These are phyloP conservation scores for Exophiala calicioides DNA, from an alignment of 2,329 filamentous ascomycete genomes.

Conservation along the genomic window DNA sequence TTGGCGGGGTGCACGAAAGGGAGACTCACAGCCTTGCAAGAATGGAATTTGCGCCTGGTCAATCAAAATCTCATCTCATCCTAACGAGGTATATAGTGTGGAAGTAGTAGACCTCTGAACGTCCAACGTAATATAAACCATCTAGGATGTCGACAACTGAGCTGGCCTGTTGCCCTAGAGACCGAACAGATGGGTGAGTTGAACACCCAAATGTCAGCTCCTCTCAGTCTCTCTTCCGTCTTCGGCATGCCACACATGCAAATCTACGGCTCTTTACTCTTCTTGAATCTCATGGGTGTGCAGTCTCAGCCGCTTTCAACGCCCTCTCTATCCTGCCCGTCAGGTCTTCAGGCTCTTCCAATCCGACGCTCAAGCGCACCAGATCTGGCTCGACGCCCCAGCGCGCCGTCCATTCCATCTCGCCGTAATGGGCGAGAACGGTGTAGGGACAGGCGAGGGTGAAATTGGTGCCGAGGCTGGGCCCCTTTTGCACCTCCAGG, in stretches of 20 bases:
- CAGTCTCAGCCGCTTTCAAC: constrained; percentile 54
- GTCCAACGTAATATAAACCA: no score
- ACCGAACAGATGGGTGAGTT: constrained; percentile 13
- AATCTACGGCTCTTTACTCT: background rate
- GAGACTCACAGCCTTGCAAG: no score
- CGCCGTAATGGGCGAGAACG: constrained; percentile 84
- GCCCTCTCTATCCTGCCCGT: constrained; percentile 66
- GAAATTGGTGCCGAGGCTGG: constrained; percentile 95
- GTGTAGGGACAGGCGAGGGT: constrained; percentile 89
- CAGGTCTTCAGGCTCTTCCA: constrained; percentile 75
- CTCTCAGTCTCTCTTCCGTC: background rate
- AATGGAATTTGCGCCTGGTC: background rate
- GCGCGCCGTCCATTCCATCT: constrained; percentile 80
- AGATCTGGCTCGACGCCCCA: constrained; percentile 80
- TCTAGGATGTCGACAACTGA: no score
- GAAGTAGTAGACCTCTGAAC: background rate
- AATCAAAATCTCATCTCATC: background rate
- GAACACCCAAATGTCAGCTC: constrained; percentile 12
- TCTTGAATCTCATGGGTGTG: constrained; percentile 5
- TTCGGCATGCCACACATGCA: background rate
- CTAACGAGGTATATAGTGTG: background rate
- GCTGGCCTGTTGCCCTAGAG: background rate
- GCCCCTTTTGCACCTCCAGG: constrained; percentile 86
- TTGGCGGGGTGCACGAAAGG: no score
- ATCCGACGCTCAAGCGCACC: constrained; percentile 82